Conservation (phyloP, 441 rosid species). For the Omphalea diandra region DNA sequence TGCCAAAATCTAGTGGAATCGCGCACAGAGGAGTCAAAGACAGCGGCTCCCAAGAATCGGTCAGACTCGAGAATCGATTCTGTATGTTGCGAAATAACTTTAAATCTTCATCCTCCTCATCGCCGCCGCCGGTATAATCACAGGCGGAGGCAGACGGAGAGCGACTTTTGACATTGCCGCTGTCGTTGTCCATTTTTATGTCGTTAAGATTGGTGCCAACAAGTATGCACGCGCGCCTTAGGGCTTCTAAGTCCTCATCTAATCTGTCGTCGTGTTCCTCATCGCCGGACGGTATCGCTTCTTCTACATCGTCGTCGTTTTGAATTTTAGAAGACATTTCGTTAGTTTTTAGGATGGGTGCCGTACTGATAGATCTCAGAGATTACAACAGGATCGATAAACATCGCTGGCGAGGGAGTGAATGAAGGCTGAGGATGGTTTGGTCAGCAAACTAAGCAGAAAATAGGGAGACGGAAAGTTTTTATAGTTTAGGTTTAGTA, state of each 20-base stretch:
- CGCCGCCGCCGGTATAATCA: slow-evolving; percentile 18
- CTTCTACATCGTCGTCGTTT: slow-evolving; percentile 10
- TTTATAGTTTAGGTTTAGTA: no score
- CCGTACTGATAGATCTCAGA: no score
- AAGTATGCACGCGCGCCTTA: slow-evolving; percentile 60
- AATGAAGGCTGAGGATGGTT: no score
- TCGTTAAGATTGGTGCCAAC: slow-evolving; percentile 42
- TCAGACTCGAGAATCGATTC: slow-evolving; percentile 39
- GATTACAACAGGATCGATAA: no score
- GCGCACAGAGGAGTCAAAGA: slow-evolving; percentile 31
- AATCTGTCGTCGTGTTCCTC: slow-evolving; percentile 54
- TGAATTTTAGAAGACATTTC: neutral
- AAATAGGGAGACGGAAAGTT: no score
- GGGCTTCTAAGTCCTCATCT: slow-evolving; percentile 68
- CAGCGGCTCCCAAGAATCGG: slow-evolving; percentile 34
- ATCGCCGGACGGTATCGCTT: slow-evolving; percentile 19
- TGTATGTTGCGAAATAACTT: slow-evolving; percentile 49
- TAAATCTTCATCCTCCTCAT: slow-evolving; percentile 58
- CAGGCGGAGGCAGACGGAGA: slow-evolving; percentile 16
- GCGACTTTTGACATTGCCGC: neutral
- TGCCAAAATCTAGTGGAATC: slow-evolving; percentile 33
- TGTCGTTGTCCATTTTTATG: slow-evolving; percentile 6
- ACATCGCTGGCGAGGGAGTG: no score
- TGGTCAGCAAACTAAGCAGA: no score
- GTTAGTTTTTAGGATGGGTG: no score